Evolutionary conservation across 139 green algal genomes (phyloP).

Genomic region (Chlorella sp.): DNA sequence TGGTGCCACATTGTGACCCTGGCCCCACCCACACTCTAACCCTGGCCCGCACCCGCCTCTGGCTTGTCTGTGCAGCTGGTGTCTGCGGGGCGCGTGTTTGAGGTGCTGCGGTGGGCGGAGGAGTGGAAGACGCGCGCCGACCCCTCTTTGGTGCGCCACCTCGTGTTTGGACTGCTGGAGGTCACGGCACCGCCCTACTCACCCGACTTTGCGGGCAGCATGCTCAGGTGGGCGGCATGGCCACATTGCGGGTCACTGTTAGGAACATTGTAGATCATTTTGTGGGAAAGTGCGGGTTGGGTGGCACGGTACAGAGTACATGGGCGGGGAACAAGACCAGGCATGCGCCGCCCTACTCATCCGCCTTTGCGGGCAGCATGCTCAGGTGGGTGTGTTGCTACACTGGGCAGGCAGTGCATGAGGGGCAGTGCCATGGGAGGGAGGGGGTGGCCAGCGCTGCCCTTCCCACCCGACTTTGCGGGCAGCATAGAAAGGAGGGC

Average conservation of each 20-base stretch:
- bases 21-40: not conserved
- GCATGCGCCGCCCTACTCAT: too few species aligned
- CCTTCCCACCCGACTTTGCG: too few species aligned
- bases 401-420: too few species aligned
- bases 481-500: too few species aligned
- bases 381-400: not conserved
- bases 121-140: constrained; percentile 49
- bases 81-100: constrained; percentile 8
- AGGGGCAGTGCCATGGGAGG: not conserved
- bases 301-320: too few species aligned
- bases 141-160: constrained; percentile 50
- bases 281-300: too few species aligned
- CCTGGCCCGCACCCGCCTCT: not conserved
- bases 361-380: not conserved
- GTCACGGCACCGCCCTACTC: constrained; percentile 59
- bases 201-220: constrained; percentile 41
- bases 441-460: too few species aligned
- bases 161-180: constrained; percentile 55
- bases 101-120: constrained; percentile 45
- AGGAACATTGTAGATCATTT: too few species aligned
- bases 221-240: constrained; percentile 33
- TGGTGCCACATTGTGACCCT: too few species aligned
- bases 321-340: too few species aligned
- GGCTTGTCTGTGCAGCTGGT: not conserved
- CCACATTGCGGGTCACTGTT: too few species aligned